Percentiles rank a stretch among this genome's conserved stretches.
Conservation (phyloP, 1,284 basidiomycete genomes). For the Tremellales sp. region DNA sequence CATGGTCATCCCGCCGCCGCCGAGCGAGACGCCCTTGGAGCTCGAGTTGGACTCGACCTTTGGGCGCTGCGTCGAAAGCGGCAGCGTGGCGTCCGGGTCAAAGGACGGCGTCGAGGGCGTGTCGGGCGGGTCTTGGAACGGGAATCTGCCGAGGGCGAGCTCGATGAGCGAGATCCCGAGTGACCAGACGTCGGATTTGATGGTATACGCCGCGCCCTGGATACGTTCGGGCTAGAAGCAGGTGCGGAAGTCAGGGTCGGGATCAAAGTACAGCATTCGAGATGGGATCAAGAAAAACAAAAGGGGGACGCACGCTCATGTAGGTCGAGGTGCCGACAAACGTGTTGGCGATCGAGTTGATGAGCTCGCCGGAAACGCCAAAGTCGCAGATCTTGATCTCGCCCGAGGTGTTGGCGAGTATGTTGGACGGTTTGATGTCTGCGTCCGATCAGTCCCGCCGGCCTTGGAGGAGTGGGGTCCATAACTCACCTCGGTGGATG, state of each 20-base stretch:
- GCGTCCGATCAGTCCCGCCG: background rate
- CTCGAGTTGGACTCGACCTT: slow-evolving; percentile 23
- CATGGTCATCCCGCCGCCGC: slow-evolving; percentile 91
- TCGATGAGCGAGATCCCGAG: slow-evolving; percentile 93
- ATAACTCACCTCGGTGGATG: slow-evolving; percentile 85
- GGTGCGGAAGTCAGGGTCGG: slow-evolving; percentile 1
- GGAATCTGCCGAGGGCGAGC: slow-evolving; percentile 87
- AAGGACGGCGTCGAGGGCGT: slow-evolving; percentile 13
- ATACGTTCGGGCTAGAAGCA: slow-evolving; percentile 84
- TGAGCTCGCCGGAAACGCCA: slow-evolving; percentile 95
- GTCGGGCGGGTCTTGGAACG: slow-evolving; percentile 70
- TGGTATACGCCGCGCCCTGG: slow-evolving; percentile 93
- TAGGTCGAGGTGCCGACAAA: slow-evolving; percentile 98
- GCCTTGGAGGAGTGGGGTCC: background rate
- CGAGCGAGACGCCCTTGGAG: slow-evolving; percentile 77
- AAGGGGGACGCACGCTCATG: slow-evolving; percentile 78
- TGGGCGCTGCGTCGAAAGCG: slow-evolving; percentile 33
- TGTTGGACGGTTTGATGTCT: slow-evolving; percentile 99
- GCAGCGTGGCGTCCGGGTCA: slow-evolving; percentile 44
- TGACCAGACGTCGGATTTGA: slow-evolving; percentile 98
- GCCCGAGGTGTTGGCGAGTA: slow-evolving; percentile 86
- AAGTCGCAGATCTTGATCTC: slow-evolving; percentile 99
- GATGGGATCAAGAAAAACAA: slow-evolving; percentile 2
- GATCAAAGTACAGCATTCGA: background rate
- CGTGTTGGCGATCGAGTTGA: slow-evolving; percentile 97